A percentile compares a stretch with the other conserved stretches of the same genome.
phyloP scores from a whole-genome alignment of 805 yeast species.

The Cyberlindnera subsufficiens region DNA sequence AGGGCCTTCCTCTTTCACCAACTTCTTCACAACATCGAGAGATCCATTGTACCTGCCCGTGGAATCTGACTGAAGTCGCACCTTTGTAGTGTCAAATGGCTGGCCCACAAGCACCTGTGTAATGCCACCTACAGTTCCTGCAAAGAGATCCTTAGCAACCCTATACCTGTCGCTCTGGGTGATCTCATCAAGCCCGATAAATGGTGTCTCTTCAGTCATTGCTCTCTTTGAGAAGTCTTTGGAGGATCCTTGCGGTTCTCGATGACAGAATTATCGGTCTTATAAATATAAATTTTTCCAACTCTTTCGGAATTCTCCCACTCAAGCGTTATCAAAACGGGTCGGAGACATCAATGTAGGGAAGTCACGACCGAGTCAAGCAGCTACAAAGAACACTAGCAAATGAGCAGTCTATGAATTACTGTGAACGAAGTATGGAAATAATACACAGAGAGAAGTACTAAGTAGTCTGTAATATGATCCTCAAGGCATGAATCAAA shows the following conservation, averaged over 20 bases:
- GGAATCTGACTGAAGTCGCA: slow-evolving; percentile 70
- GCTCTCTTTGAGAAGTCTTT: neutral
- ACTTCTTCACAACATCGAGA: slow-evolving; percentile 65
- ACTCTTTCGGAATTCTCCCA: too few relatives aligned
- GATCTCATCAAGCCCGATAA: slow-evolving; percentile 7
- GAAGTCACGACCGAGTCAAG: too few relatives aligned
- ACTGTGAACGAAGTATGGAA: too few relatives aligned
- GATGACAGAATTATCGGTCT: neutral
- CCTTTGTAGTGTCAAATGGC: slow-evolving; percentile 94
- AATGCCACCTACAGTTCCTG: slow-evolving; percentile 93
- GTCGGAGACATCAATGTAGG: too few relatives aligned
- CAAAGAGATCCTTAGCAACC: slow-evolving; percentile 29
- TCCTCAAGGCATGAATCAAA: too few relatives aligned
- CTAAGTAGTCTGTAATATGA: too few relatives aligned
- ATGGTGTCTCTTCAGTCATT: slow-evolving; percentile 14
- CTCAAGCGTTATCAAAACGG: too few relatives aligned
- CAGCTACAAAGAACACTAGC: too few relatives aligned
- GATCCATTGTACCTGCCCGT: slow-evolving; percentile 72
- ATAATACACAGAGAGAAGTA: too few relatives aligned
- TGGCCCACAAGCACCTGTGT: slow-evolving; percentile 96
- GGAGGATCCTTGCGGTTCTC: neutral
- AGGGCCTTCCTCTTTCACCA: slow-evolving; percentile 76
- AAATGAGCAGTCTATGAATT: too few relatives aligned
- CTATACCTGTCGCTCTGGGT: slow-evolving; percentile 15
- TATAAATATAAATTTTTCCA: too few relatives aligned